Base-by-base conservation (phyloP, 2,329 filamentous ascomycete species). In the Colletotrichum noveboracense region DNA sequence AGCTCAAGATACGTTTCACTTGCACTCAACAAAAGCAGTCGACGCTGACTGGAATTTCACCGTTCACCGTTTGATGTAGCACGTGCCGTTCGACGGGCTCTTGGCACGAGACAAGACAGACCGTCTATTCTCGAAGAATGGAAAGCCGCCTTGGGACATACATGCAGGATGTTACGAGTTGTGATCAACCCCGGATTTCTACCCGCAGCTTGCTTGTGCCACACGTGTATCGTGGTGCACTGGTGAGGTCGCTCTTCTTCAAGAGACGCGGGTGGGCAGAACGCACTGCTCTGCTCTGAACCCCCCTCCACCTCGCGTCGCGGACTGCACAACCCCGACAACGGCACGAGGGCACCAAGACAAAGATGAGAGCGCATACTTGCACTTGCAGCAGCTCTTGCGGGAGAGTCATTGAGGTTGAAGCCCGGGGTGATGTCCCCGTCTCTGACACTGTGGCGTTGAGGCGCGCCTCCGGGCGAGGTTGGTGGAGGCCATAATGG, bases 401-500 rank as follows among this genome's bases (percentile, higher is more conserved):
- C 21, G 26, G n/a, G 14, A 34, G 28, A 24, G 30, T 30, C 30
- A n/a, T 70, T 32, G 56, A 56, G 36, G 43, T 21, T 36, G 30
- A 36, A 38, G 30, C 26, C 32, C 34, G 52, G 38, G 55, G 36
- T 73, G 55, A 69, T 21, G 55, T 70, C 58, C 32, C 60, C 56
- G 58, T 66, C 34, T 48, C 43, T 48, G 65, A 74, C 74, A 74
- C 48, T 70, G 65, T 76, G 74, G 71, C 71, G 74, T 74, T 61
- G 71, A 76, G 74, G 71, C 71, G 73, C 73, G 58, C 71, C 58
- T 62, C 66, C 36, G 65, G 65, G 34, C 58, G 71, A 74, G 65
- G 70, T 77, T 75, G 75, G 66, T 62, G 64, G 66, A 71, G 26
- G 65, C 62, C 69, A 65, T 74, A 55, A 73, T 72, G 72, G 72